Conservation (phyloP, 2,329 filamentous ascomycete species). For the Xylariales sp. region DNA sequence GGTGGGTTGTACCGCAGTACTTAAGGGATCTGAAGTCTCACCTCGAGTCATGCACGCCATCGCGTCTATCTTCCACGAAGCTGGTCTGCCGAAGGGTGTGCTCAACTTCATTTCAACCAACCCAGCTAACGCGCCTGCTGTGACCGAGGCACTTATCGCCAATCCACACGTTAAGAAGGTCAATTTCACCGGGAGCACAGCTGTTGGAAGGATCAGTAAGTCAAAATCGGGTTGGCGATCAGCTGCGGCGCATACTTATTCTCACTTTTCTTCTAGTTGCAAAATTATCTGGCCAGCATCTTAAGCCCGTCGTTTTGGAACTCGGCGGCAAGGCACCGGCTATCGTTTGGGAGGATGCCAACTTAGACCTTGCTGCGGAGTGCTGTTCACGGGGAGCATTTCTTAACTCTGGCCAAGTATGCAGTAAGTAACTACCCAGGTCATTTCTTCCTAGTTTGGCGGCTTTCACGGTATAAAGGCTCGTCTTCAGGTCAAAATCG, state of each 20-base stretch:
- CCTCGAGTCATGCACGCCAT: constrained; percentile 69
- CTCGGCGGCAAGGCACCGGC: constrained; percentile 76
- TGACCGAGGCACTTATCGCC: constrained; percentile 71
- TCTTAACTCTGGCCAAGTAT: constrained; percentile 73
- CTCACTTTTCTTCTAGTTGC: constrained; percentile 56
- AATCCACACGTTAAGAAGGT: constrained; percentile 72
- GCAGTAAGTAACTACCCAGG: constrained; percentile 52
- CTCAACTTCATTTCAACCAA: constrained; percentile 72
- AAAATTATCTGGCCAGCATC: constrained; percentile 68
- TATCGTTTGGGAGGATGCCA: constrained; percentile 74
- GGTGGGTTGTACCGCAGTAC: constrained; percentile 71
- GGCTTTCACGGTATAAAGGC: background rate
- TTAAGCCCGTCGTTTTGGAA: constrained; percentile 77
- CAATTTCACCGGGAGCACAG: constrained; percentile 77
- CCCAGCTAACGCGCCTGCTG: constrained; percentile 65
- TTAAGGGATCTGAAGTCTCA: constrained; percentile 71
- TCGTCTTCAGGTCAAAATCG: background rate
- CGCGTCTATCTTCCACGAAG: constrained; percentile 67
- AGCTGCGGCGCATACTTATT: constrained; percentile 6
- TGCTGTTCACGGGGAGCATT: constrained; percentile 70
- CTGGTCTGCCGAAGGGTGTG: constrained; percentile 73
- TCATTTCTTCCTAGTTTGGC: background rate
- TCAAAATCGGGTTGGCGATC: background rate
- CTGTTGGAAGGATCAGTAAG: constrained; percentile 68
- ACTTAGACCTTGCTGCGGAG: constrained; percentile 70